Conservation (phyloP, 768 basidiomycete species). For the Piloderma croceum region DNA sequence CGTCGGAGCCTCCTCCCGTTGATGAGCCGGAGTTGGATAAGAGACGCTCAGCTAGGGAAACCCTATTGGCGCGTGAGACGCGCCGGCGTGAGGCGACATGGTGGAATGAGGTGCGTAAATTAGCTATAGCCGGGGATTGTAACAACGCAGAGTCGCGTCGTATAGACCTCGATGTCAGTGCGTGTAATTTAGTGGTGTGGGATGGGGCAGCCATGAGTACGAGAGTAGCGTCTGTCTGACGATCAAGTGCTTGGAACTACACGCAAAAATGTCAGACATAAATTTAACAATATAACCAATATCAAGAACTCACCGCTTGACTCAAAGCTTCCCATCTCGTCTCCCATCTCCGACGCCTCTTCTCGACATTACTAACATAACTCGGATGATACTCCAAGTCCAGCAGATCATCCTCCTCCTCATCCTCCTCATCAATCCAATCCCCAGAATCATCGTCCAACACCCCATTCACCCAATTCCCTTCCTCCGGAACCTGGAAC, state of each 20-base stretch:
- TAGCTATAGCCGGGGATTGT: conserved; percentile 44
- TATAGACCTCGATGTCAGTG: conserved; percentile 62
- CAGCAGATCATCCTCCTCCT: conserved; percentile 65
- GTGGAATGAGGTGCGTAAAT: conserved; percentile 53
- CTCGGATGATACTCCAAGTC: conserved; percentile 74
- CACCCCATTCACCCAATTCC: conserved; percentile 28
- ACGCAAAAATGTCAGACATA: conserved; percentile 23
- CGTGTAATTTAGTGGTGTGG: conserved; percentile 60
- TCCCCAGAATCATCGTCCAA: conserved; percentile 45
- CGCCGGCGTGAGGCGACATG: conserved; percentile 54
- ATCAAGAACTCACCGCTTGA: conserved; percentile 50
- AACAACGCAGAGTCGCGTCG: conserved; percentile 47
- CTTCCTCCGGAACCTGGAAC: conserved; percentile 27
- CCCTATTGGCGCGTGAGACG: conserved; percentile 36
- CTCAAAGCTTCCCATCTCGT: conserved; percentile 68
- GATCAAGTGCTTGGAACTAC: conserved; percentile 73
- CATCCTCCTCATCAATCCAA: conserved; percentile 73
- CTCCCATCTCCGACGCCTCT: conserved; percentile 68
- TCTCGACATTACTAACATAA: conserved; percentile 61
- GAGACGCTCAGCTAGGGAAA: conserved; percentile 40
- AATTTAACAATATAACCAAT: conserved; percentile 20
- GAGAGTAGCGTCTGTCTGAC: conserved; percentile 77
- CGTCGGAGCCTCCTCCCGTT: conserved; percentile 52
- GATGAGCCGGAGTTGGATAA: conserved; percentile 35
- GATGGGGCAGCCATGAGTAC: conserved; percentile 70